These are phyloP conservation scores for Magnusiomyces paraingens DNA, from an alignment of 1,139 yeast genomes.

Conservation along the genomic window DNA sequence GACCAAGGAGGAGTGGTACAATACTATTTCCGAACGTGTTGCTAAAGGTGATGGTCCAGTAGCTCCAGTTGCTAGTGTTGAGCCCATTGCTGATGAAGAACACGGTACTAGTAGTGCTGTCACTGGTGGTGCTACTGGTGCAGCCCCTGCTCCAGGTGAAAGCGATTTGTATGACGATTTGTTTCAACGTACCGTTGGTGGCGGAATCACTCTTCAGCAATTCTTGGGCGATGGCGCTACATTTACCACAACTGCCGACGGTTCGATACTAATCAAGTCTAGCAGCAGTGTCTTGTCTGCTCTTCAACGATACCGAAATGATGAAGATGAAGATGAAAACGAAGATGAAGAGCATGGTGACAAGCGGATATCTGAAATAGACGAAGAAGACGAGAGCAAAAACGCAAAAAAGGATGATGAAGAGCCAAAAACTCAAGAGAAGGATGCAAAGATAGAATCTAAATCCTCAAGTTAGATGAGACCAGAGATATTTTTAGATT, in stretches of 20 bases:
- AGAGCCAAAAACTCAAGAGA: background rate
- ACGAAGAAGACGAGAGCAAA: background rate
- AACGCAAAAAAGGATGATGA: conserved; percentile 6
- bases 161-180: conserved; percentile 2
- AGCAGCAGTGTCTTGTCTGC: conserved; percentile 17
- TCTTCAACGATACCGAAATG: conserved; percentile 10
- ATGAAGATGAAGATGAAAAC: conserved; percentile 17
- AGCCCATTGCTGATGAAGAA: conserved; percentile 5
- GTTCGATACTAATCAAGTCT: conserved; percentile 18
- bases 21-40: conserved; percentile 54
- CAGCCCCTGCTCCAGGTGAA: conserved; percentile 6
- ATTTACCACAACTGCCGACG: conserved; percentile 14
- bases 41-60: conserved; percentile 40
- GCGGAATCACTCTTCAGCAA: conserved; percentile 17
- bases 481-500: too few species aligned
- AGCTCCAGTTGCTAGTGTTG: conserved; percentile 26
- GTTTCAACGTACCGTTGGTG: conserved; percentile 1
- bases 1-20: conserved; percentile 82
- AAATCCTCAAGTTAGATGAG: too few species aligned
- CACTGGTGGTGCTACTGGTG: background rate
- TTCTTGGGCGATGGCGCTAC: conserved; percentile 18
- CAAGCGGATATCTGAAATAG: conserved; percentile 15
- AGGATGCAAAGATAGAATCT: too few species aligned
- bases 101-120: background rate
- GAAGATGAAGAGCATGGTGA: conserved; percentile 17